phyloP scores from a whole-genome alignment of 2,329 filamentous ascomycete species.

The Venturia carpophila region DNA sequence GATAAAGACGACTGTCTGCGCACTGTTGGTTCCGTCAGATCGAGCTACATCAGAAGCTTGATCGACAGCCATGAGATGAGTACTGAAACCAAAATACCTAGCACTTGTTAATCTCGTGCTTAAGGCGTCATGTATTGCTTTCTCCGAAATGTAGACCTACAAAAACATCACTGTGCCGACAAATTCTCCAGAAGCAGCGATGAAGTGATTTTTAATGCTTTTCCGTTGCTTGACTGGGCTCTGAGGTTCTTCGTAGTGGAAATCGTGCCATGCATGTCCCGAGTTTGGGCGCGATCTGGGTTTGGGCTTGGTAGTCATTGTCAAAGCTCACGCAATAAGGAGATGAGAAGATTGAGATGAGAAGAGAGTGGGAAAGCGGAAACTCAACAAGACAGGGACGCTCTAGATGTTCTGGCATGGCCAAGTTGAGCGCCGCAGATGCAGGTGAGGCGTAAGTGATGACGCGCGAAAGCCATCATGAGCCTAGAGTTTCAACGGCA shows the following conservation, averaged over 20 bases:
- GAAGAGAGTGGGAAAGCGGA: neutral
- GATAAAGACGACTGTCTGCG: slow-evolving; percentile 28
- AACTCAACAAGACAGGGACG: neutral
- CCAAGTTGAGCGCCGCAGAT: neutral
- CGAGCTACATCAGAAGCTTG: slow-evolving; percentile 16
- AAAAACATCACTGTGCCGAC: slow-evolving; percentile 41
- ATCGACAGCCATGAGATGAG: slow-evolving; percentile 32
- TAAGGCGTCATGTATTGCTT: neutral
- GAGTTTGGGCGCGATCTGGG: neutral
- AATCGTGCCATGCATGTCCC: neutral
- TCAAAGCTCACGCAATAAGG: neutral
- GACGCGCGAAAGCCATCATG: slow-evolving; percentile 9
- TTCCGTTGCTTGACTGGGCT: slow-evolving; percentile 3
- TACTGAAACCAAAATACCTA: slow-evolving; percentile 33
- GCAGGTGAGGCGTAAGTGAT: neutral
- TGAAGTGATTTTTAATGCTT: slow-evolving; percentile 31
- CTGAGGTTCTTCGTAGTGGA: neutral
- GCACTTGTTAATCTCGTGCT: neutral
- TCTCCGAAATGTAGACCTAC: neutral
- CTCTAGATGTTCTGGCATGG: neutral
- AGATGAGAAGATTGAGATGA: neutral
- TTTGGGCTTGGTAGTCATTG: neutral
- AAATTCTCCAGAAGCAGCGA: slow-evolving; percentile 40
- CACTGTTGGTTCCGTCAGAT: slow-evolving; percentile 14
- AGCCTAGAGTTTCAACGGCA: slow-evolving; percentile 1